Percentiles rank a stretch among this genome's conserved stretches.
These are phyloP conservation scores for Botrytis porri DNA, from an alignment of 2,329 filamentous ascomycete genomes.

Conservation along the genomic window DNA sequence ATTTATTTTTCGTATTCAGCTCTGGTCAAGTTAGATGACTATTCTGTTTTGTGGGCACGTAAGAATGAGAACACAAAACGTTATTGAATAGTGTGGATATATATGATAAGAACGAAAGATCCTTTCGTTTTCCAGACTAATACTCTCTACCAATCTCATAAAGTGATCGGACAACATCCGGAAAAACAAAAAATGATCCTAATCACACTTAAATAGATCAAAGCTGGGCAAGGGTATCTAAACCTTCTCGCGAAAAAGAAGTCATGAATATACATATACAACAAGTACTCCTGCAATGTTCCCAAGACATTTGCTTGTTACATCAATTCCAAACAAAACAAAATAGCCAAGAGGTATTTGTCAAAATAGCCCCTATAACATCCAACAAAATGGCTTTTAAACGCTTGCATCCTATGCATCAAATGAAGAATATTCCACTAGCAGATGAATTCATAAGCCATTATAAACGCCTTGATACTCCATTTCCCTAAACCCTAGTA, in stretches of 20 bases:
- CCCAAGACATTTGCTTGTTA: constrained; percentile 1
- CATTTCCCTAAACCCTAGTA: not conserved
- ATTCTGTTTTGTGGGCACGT: not conserved
- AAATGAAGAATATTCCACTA: not conserved
- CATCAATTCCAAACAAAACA: not conserved
- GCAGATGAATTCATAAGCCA: not conserved
- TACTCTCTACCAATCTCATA: not conserved
- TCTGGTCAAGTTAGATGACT: not conserved
- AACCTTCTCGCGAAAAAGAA: not conserved
- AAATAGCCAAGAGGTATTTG: not conserved
- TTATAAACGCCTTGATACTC: not conserved
- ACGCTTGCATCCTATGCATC: not conserved
- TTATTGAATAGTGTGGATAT: not conserved
- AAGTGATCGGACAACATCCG: not conserved
- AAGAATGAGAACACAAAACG: not conserved
- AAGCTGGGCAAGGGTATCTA: not conserved
- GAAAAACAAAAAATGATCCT: not conserved
- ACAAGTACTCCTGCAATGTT: not conserved
- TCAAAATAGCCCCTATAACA: not conserved
- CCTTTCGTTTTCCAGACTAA: not conserved
- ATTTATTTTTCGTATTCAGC: not conserved
- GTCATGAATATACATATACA: not conserved
- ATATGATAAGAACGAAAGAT: not conserved
- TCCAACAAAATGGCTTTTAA: not conserved
- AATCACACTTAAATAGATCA: not conserved